Evolutionary conservation across 164 flowering plant species (phyloP).

Genomic region (grape (Vitis vinifera)): DNA sequence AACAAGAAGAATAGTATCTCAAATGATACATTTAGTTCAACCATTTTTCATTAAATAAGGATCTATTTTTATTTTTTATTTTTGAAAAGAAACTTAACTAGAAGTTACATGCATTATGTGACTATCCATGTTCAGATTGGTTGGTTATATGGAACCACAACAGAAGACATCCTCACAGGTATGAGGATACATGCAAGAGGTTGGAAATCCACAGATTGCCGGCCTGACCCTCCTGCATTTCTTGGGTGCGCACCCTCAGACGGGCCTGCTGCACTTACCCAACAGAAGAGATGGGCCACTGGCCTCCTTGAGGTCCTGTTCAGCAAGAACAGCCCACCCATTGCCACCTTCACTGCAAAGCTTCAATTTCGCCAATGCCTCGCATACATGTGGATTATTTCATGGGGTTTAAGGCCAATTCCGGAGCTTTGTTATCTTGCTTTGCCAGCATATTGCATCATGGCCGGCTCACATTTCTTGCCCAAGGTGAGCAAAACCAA

Average conservation of each 20-base stretch:
- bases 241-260: slow-evolving; percentile 50
- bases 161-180: slow-evolving; percentile 60
- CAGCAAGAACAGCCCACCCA: slow-evolving; percentile 27
- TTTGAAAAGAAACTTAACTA: too few relatives aligned
- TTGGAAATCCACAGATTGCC: slow-evolving; percentile 30
- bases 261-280: slow-evolving; percentile 35
- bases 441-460: slow-evolving; percentile 56
- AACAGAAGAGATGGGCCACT: slow-evolving; percentile 58
- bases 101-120: too few relatives aligned
- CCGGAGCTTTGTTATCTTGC: slow-evolving; percentile 50
- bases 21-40: too few relatives aligned
- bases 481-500: slow-evolving; percentile 40
- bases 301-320: slow-evolving; percentile 56
- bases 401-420: slow-evolving; percentile 39
- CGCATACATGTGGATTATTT: slow-evolving; percentile 22
- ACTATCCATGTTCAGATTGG: slow-evolving; percentile 39
- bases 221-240: slow-evolving; percentile 45
- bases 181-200: slow-evolving; percentile 49
- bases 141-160: slow-evolving; percentile 54
- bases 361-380: slow-evolving; percentile 47
- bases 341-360: slow-evolving; percentile 20
- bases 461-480: slow-evolving; percentile 45
- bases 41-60: too few relatives aligned
- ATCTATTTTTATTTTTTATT: too few relatives aligned
- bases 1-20: not conserved